Conservation (phyloP, 768 basidiomycete species). For the Brasilioporus rufonigricans region DNA sequence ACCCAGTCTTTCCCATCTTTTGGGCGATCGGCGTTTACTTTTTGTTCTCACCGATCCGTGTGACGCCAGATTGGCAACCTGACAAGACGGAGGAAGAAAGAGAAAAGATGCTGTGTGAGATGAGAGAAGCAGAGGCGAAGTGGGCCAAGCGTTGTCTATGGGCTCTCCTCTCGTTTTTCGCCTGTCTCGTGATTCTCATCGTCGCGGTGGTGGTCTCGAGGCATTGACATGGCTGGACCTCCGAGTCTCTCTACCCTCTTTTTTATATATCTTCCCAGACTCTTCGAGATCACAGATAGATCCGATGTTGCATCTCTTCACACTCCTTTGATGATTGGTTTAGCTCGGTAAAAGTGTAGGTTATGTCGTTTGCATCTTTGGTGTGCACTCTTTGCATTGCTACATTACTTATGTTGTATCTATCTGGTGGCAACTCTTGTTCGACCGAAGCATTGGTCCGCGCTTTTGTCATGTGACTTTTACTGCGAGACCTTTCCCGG, state of each 20-base stretch:
- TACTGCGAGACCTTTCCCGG: background rate
- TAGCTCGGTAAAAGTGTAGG: conserved; percentile 9
- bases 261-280: background rate
- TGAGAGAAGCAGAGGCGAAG: conserved; percentile 50
- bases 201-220: conserved; percentile 21
- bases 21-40: conserved; percentile 60
- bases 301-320: background rate
- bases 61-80: conserved; percentile 51
- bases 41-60: conserved; percentile 50
- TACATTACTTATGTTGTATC: conserved; percentile 9
- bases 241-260: background rate
- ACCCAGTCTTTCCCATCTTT: conserved; percentile 59
- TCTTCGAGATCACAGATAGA: background rate
- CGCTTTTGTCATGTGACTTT: background rate
- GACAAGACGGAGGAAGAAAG: conserved; percentile 55
- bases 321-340: conserved; percentile 6
- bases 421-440: background rate
- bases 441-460: background rate
- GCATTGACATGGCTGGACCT: conserved; percentile 18
- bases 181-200: conserved; percentile 35
- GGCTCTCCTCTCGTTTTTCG: conserved; percentile 47
- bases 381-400: background rate
- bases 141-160: conserved; percentile 57
- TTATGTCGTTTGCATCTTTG: background rate
- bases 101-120: conserved; percentile 42